Base-by-base conservation (phyloP, 176 grass and related monocot genomes). In the Zoysia pacifica region DNA sequence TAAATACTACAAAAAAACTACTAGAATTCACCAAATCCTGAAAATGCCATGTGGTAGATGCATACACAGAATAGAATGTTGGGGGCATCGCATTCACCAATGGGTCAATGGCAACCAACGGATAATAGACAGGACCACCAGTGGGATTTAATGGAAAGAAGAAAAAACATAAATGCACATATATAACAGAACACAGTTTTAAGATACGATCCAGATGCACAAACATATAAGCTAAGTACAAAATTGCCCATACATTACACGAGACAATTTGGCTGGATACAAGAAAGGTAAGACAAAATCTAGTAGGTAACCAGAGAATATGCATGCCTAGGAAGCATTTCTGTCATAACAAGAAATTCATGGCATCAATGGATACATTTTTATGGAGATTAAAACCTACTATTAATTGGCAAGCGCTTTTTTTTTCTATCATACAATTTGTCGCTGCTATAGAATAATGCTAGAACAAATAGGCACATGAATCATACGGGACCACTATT, bases 271-370 rank as follows among this genome's bases (percentile, higher is more conserved):
- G 13, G 15, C 20, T 48, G 9, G 40, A 83, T 59, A 65, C 59
- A 65, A 72, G 19, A 38, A 65, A 79, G 28, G 60, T 5, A 3
- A 44, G 28, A 55, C 15, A 37, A 41, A 48, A 49, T 69, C 56
- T 65, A 72, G 12, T 73, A 56, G 75, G 62, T 0, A 0, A 4
- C 5, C 49, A 43, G 4, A 65, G 11, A 10, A 36, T 84, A 36
- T 75, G 43, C 46, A 68, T 41, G 62, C 37, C 19, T 20, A 79
- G 56, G 5, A 84, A 45, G 50, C 68, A 84, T 63, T 35, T 9
- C 0, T 36, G 54, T 10, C 80, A 35, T 36, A 41, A 41, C 35
- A 62, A 42, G 13, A 36, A 40, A 11, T 62, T 35, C 11, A 69
- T 13, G 14, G 49, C 4, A 75, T 59, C 60, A 74, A 46, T 2